Evolutionary conservation across 83 land plant genomes (phyloP).

Genomic region (Diphasiastrum complanatum): DNA sequence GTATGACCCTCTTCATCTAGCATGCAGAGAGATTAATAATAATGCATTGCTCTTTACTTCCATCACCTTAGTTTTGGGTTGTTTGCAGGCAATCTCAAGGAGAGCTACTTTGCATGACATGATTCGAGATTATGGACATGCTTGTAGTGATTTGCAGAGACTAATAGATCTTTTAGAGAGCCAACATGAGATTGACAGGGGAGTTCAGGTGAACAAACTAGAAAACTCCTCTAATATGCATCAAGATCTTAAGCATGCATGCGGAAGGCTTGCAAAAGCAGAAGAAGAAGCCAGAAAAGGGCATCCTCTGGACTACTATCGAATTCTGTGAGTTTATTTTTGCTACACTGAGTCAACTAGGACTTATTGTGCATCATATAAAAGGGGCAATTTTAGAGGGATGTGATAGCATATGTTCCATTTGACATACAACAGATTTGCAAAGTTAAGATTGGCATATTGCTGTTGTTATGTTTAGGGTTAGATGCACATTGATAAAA

Average conservation of each 20-base stretch:
- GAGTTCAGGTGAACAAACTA: conserved; percentile 22
- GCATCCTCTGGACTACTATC: conserved; percentile 60
- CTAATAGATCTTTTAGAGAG: conserved; percentile 55
- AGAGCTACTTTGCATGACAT: conserved; percentile 83
- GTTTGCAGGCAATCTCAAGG: conserved; percentile 85
- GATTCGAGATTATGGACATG: conserved; percentile 85
- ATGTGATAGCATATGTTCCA: too few relatives aligned
- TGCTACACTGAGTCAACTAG: too few relatives aligned
- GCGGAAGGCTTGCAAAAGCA: conserved; percentile 43
- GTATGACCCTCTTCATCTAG: too few relatives aligned
- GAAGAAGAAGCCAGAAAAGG: conserved; percentile 73
- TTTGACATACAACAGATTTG: too few relatives aligned
- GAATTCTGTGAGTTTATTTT: conserved; percentile 56
- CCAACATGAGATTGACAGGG: conserved; percentile 24
- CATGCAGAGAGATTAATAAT: too few relatives aligned
- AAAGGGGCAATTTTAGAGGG: too few relatives aligned
- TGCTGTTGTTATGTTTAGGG: too few relatives aligned
- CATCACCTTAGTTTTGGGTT: too few relatives aligned
- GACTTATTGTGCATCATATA: too few relatives aligned
- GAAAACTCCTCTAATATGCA: background rate
- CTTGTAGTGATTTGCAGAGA: conserved; percentile 59
- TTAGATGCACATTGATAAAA: too few relatives aligned
- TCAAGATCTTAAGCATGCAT: conserved; percentile 60
- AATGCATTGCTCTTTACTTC: too few relatives aligned
- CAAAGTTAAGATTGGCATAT: too few relatives aligned